Base-by-base conservation (phyloP, 306 rosid genomes). In the Vachellia collinsii region DNA sequence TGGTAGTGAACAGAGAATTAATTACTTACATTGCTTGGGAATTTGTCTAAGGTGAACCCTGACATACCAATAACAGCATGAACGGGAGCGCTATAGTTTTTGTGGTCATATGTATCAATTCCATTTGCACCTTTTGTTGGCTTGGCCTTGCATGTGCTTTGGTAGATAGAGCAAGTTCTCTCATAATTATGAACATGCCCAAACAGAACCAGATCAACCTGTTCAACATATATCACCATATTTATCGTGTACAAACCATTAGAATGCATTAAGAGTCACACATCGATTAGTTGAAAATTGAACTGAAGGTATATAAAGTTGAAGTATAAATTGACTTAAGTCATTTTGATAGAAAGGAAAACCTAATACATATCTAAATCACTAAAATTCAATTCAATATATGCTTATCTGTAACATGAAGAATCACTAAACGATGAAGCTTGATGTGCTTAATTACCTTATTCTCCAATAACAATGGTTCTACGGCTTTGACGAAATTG, bases 101-200 rank as follows among this genome's bases (percentile, higher is more conserved):
- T 75, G 73, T 89, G 85, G 50, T 91, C 91, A 56, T 94, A 94
- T 46, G 87, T 87, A 73, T 92, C 97, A 9, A 91, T 75, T 56
- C 94, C 97, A 16, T 66, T 82, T 80, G 46, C 46, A 81, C 87
- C 90, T 79, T 91, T 92, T 11, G 2, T 70, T 58, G 98, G 97
- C 88, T 89, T 65, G 69, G 88, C 92, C 65, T 76, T 88, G 78
- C 97, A 92, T 53, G 62, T 0, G 8, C 29, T 62, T 76, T 77
- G 76, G 72, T 83, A 89, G 19, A 94, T 48, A 0, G 92, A 72
- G 83, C 99, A 94, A 37, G 97, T 91, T 80, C 99, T 86, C 82
- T 94, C 99, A 74, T 93, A 94, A 65, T 89, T 93, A 79, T 94
- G 97, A 47, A 91, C 97, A 72, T 94, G 98, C 6, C 97, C 97